Evolutionary conservation across 768 basidiomycete species (phyloP).

Genomic region (Gautieria morchelliformis): DNA sequence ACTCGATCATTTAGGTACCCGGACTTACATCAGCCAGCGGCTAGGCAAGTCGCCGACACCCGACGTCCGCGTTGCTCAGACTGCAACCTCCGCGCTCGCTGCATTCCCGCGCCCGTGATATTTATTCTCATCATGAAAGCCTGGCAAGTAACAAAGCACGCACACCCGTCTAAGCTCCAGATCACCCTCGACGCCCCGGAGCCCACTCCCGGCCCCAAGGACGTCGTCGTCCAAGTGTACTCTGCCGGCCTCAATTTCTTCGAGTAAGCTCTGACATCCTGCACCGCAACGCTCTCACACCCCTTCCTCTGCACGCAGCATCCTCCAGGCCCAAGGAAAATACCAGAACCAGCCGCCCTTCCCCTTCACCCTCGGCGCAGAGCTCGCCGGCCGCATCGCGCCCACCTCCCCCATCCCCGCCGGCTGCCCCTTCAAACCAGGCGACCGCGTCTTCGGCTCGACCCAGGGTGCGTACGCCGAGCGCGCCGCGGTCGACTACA

Average conservation of each 20-base stretch:
- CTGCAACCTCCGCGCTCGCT: too few relatives aligned
- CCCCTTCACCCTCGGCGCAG: constrained; percentile 77
- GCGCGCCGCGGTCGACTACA: constrained; percentile 47
- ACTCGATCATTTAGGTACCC: too few relatives aligned
- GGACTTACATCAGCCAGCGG: too few relatives aligned
- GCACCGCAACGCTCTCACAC: constrained; percentile 22
- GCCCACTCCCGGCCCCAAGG: constrained; percentile 38
- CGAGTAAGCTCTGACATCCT: constrained; percentile 18
- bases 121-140: constrained; percentile 49
- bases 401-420: constrained; percentile 63
- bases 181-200: constrained; percentile 47
- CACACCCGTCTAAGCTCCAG: constrained; percentile 55
- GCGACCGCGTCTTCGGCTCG: constrained; percentile 84
- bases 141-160: constrained; percentile 62
- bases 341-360: constrained; percentile 77
- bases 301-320: constrained; percentile 18
- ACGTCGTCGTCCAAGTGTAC: constrained; percentile 70
- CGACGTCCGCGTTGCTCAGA: too few relatives aligned
- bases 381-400: constrained; percentile 78
- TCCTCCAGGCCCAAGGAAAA: constrained; percentile 83
- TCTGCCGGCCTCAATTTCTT: constrained; percentile 74
- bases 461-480: constrained; percentile 77
- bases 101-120: too few relatives aligned
- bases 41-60: too few relatives aligned
- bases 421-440: constrained; percentile 68